phyloP scores from a whole-genome alignment of 371 early-diverging fungal genomes.

The Dentiscutata heterogama region DNA sequence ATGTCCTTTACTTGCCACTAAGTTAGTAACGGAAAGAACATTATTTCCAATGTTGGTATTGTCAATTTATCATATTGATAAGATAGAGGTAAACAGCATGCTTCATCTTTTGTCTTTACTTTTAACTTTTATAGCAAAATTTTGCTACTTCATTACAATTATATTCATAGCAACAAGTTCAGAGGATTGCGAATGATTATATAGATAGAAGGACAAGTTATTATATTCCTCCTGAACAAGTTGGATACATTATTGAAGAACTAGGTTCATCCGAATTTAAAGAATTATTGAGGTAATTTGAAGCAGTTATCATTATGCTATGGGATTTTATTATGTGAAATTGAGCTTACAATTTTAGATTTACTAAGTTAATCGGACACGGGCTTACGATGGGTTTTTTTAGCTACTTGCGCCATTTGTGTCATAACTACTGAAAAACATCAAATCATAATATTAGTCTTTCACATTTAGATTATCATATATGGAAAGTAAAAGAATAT shows the following conservation, averaged over 20 bases:
- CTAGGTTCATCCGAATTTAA: neutral
- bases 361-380: too few relatives aligned
- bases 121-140: constrained; percentile 14
- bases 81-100: neutral
- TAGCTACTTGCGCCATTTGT: too few relatives aligned
- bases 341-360: too few relatives aligned
- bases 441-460: too few relatives aligned
- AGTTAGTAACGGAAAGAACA: constrained; percentile 31
- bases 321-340: too few relatives aligned
- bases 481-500: too few relatives aligned
- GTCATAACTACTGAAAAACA: too few relatives aligned
- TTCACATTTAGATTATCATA: too few relatives aligned
- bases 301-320: too few relatives aligned
- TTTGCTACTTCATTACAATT: neutral
- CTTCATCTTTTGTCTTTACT: neutral
- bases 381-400: too few relatives aligned
- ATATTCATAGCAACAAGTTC: neutral
- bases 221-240: neutral
- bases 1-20: constrained; percentile 37
- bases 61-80: neutral
- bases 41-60: constrained; percentile 7
- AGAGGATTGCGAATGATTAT: neutral
- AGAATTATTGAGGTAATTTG: neutral
- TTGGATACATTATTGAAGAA: neutral
- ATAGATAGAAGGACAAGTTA: neutral